Conservation (phyloP, 2,329 filamentous ascomycete species). For the Ophioceras dolichostomum region DNA sequence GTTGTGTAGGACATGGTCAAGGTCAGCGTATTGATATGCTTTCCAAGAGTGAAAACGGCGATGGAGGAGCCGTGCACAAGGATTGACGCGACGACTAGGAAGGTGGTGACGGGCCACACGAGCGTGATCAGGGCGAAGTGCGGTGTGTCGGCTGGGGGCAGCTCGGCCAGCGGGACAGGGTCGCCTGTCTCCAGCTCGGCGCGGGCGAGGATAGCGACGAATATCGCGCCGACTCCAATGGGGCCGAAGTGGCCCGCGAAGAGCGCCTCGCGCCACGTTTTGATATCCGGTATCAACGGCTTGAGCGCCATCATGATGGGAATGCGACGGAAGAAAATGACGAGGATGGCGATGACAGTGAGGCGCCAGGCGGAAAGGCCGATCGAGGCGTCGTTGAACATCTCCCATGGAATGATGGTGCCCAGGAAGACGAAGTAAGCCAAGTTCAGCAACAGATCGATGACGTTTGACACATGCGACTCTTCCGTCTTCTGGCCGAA, state of each 20-base stretch:
- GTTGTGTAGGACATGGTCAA: conserved; percentile 94
- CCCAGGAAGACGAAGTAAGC: conserved; percentile 97
- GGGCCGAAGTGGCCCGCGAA: conserved; percentile 97
- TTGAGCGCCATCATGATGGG: conserved; percentile 89
- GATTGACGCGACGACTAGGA: conserved; percentile 89
- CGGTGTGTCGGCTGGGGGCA: conserved; percentile 41
- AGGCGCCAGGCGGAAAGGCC: conserved; percentile 80
- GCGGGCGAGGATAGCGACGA: conserved; percentile 82
- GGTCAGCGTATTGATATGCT: conserved; percentile 92
- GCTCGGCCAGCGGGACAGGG: conserved; percentile 58
- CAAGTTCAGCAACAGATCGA: conserved; percentile 92
- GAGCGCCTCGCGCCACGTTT: conserved; percentile 93
- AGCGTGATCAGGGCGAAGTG: conserved; percentile 64
- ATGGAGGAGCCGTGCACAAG: conserved; percentile 96
- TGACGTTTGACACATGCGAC: conserved; percentile 97
- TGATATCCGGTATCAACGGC: conserved; percentile 88
- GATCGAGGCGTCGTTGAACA: conserved; percentile 65
- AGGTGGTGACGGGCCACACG: conserved; percentile 93
- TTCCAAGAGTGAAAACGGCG: conserved; percentile 93
- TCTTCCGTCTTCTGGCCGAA: conserved; percentile 97
- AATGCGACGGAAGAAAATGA: conserved; percentile 91
- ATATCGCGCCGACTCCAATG: conserved; percentile 93
- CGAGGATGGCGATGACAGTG: conserved; percentile 85
- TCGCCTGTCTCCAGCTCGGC: conserved; percentile 74
- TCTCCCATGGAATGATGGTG: conserved; percentile 91